These are phyloP conservation scores for Epichloe gansuensis DNA, from an alignment of 2,329 filamentous ascomycete genomes.

Conservation along the genomic window DNA sequence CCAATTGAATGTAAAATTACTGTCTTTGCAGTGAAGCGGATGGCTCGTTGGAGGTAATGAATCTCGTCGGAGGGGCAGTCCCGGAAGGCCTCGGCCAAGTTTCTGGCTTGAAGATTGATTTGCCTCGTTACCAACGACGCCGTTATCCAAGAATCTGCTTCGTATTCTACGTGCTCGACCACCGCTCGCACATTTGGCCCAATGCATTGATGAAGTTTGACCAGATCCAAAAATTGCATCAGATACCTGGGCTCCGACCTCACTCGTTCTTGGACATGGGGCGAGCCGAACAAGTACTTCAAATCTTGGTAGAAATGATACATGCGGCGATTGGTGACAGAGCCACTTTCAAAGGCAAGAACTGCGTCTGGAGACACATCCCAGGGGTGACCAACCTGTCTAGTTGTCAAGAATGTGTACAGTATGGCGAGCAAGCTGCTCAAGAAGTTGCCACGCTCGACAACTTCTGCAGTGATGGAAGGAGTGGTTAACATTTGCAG, in stretches of 20 bases:
- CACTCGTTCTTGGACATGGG: conserved; percentile 76
- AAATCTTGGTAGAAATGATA: conserved; percentile 97
- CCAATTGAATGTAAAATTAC: conserved; percentile 85
- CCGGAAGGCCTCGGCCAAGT: conserved; percentile 78
- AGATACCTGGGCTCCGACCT: conserved; percentile 77
- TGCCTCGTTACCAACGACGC: conserved; percentile 89
- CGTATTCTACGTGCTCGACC: conserved; percentile 94
- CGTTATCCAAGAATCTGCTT: conserved; percentile 96
- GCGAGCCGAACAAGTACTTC: conserved; percentile 77
- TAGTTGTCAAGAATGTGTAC: conserved; percentile 91
- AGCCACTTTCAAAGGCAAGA: conserved; percentile 84
- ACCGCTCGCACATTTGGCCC: conserved; percentile 85
- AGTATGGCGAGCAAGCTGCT: conserved; percentile 92
- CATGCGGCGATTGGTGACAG: conserved; percentile 87
- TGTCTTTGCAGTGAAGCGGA: conserved; percentile 62
- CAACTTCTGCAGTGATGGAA: conserved; percentile 90
- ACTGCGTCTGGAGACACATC: conserved; percentile 78
- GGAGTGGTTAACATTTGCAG: conserved; percentile 94
- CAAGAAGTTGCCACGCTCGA: conserved; percentile 89
- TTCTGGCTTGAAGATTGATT: conserved; percentile 82
- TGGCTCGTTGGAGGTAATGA: conserved; percentile 54
- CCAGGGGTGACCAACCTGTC: conserved; percentile 88
- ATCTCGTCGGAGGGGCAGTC: conserved; percentile 52
- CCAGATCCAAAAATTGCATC: conserved; percentile 86
- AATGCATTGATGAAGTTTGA: conserved; percentile 93